Conservation (phyloP, 2,329 filamentous ascomycete genomes). For the Penicillium sp. region DNA sequence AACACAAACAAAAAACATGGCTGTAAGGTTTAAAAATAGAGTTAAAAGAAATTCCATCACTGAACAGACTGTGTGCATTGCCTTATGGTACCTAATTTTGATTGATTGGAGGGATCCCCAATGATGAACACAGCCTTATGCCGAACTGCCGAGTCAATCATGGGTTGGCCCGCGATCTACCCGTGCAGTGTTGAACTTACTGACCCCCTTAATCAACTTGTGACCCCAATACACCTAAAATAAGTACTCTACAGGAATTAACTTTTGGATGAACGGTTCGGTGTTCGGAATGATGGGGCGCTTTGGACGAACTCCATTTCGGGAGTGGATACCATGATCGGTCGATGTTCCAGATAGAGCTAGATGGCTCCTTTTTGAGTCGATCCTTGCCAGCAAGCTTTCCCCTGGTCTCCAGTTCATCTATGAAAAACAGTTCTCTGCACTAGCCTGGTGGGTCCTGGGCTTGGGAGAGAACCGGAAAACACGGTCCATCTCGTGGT, state of each 20-base stretch:
- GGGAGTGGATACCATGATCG: not conserved
- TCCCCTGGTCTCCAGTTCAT: not conserved
- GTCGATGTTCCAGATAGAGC: slow-evolving; percentile 1
- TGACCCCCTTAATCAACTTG: not conserved
- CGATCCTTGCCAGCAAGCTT: not conserved
- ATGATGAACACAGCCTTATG: not conserved
- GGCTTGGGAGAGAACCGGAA: not conserved
- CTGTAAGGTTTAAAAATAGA: not conserved
- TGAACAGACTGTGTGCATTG: no score
- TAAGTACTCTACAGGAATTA: not conserved
- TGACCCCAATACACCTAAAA: not conserved
- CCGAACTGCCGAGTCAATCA: not conserved
- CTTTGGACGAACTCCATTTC: slow-evolving; percentile 1
- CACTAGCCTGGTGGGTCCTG: not conserved
- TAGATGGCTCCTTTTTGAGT: slow-evolving; percentile 3
- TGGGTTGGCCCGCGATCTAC: not conserved
- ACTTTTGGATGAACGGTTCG: slow-evolving; percentile 3
- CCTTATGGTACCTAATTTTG: not conserved
- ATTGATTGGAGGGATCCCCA: no score
- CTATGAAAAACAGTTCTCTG: not conserved
- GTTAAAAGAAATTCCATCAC: no score
- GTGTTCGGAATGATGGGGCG: slow-evolving; percentile 3
- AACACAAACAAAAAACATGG: not conserved
- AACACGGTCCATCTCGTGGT: not conserved
- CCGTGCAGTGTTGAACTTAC: not conserved